Evolutionary conservation across 371 early-diverging fungal genomes (phyloP).

Genomic region (Saksenaea oblongispora): DNA sequence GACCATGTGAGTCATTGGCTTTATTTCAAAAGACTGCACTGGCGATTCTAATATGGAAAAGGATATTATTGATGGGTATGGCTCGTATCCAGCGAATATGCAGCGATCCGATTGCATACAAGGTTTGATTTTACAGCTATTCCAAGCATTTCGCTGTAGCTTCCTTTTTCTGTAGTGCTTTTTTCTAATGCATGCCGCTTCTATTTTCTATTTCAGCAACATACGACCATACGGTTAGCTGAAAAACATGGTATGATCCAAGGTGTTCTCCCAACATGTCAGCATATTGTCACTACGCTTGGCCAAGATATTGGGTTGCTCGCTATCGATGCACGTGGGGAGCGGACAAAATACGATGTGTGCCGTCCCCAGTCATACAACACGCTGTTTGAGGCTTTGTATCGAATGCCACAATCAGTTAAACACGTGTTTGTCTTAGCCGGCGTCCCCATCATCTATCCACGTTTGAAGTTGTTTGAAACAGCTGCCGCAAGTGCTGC

Average conservation of each 20-base stretch:
- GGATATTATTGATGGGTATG: constrained; percentile 74
- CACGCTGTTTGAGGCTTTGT: constrained; percentile 54
- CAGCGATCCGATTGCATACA: constrained; percentile 49
- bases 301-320: constrained; percentile 53
- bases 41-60: neutral
- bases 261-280: constrained; percentile 24
- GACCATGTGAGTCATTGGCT: constrained; percentile 58
- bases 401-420: constrained; percentile 51
- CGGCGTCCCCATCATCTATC: constrained; percentile 79
- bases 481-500: constrained; percentile 48
- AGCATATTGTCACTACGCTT: constrained; percentile 28
- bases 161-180: constrained; percentile 8
- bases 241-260: constrained; percentile 50
- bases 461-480: constrained; percentile 66
- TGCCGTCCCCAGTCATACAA: constrained; percentile 62
- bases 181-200: constrained; percentile 69
- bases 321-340: constrained; percentile 74
- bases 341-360: constrained; percentile 65
- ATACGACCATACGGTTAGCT: constrained; percentile 65
- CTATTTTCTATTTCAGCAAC: constrained; percentile 85
- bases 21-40: neutral
- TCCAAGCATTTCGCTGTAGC: neutral
- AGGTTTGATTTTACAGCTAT: constrained; percentile 8
- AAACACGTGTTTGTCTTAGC: constrained; percentile 68
- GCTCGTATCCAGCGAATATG: constrained; percentile 78